These are phyloP conservation scores for Beauveria sp. DNA, from an alignment of 2,329 filamentous ascomycete species.

Conservation along the genomic window DNA sequence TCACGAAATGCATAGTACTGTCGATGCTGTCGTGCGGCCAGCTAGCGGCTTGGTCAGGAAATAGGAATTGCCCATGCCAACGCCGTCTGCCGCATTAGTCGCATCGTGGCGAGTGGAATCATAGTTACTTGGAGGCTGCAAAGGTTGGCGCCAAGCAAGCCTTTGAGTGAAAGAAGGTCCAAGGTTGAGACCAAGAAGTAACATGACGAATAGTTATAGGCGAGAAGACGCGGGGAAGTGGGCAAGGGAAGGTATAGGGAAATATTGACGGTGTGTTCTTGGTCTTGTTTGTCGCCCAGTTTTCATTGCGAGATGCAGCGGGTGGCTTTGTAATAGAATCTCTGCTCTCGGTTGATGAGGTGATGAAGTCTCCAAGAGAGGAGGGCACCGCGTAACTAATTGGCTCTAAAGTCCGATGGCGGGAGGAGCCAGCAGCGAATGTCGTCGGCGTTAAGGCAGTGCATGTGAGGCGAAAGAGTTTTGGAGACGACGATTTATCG, in stretches of 20 bases:
- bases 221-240: not conserved
- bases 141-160: not conserved
- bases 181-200: too few species aligned
- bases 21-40: not conserved
- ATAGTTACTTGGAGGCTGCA: not conserved
- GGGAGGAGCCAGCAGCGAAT: not conserved
- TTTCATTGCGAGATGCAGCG: not conserved
- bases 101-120: not conserved
- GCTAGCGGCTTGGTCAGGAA: not conserved
- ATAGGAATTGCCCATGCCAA: not conserved
- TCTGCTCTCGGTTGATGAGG: not conserved
- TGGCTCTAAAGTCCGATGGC: not conserved
- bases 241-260: not conserved
- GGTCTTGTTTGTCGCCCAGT: not conserved
- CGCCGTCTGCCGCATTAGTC: not conserved
- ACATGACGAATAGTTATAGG: too few species aligned
- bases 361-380: not conserved
- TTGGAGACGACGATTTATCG: not conserved
- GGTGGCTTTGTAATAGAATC: not conserved
- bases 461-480: too few species aligned
- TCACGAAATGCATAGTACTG: not conserved
- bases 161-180: not conserved
- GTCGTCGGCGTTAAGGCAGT: not conserved
- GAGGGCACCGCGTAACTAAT: not conserved
- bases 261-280: not conserved